Evolutionary conservation across 2,329 filamentous ascomycete species (phyloP), one percentile per base, ranked within the genome.

Genomic region (Aspergillus fumigatiaffinis): DNA sequence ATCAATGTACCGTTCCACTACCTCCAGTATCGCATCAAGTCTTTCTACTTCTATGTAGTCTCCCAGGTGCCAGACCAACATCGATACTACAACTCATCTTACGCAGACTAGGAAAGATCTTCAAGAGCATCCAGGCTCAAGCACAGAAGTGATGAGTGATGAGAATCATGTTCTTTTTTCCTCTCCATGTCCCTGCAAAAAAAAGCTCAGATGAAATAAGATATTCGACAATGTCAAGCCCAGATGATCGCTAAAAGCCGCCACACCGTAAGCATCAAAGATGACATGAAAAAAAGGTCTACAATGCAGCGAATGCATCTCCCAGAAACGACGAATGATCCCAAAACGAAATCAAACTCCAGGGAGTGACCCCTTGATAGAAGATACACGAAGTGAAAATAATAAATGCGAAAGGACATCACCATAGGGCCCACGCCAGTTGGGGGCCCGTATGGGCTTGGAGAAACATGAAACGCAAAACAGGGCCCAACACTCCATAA

Each of bases 331-430:
- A 59, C 60, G 53, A 60, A 62, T 63, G 62, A 62, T 62, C 57
- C 59, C 57, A 53, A 49, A 60, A 23, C 59, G 35, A 58, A 51
- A 38, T 44, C 52, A 60, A 64, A 63, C 58, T 60, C 60, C 63
- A 52, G 52, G 32, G 54, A 60, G 59, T 58, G 61, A 60, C 58
- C 59, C 63, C 61, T n/a, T 50, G 41, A 54, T 38, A 63, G 66
- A 69, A 59, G 66, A 60, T 71, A 70, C 68, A 71, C 61, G 60
- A 64, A 64, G 62, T 56, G 51, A 52, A 55, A 60, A 53, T 44
- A 55, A 54, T 23, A 51, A 60, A 54, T 50, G 55, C 46, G 55
- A 28, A 52, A 28, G 29, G 32, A 38, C 32, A 38, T 17, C 32
- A 17, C 32, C 32, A 38, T 38, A 38, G 32, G 32, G 32, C 32